Conservation (phyloP, 495 filamentous ascomycete genomes). For the Chaetomium cochliodes region DNA sequence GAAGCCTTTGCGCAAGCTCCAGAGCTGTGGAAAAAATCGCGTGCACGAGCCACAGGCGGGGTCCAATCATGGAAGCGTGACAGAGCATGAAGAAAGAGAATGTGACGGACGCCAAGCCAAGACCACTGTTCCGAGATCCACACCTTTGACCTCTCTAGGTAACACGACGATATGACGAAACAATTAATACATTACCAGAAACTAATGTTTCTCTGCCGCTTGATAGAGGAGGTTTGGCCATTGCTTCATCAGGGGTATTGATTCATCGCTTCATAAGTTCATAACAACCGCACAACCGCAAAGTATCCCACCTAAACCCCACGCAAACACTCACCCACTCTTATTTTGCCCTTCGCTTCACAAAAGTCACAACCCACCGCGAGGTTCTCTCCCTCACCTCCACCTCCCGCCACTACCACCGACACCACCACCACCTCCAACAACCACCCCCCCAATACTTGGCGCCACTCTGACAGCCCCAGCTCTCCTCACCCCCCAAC, state of each 20-base stretch:
- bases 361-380: too few relatives aligned
- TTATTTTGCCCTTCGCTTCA: background rate
- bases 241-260: background rate
- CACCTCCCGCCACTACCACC: too few relatives aligned
- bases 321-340: background rate
- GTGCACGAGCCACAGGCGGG: conserved; percentile 4
- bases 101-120: too few relatives aligned
- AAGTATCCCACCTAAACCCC: background rate
- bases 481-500: too few relatives aligned
- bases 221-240: background rate
- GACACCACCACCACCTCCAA: background rate
- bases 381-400: background rate
- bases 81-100: too few relatives aligned
- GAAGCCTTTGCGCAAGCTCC: background rate
- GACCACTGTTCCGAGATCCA: background rate
- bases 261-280: conserved; percentile 14
- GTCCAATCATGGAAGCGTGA: background rate
- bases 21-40: conserved; percentile 13
- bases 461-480: too few relatives aligned
- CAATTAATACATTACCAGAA: background rate
- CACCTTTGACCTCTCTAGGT: too few relatives aligned
- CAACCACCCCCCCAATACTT: background rate
- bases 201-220: background rate
- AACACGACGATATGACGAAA: background rate
- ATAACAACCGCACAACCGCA: background rate